phyloP scores from a whole-genome alignment of 2,329 filamentous ascomycete species.

The Diaporthe citriasiana region DNA sequence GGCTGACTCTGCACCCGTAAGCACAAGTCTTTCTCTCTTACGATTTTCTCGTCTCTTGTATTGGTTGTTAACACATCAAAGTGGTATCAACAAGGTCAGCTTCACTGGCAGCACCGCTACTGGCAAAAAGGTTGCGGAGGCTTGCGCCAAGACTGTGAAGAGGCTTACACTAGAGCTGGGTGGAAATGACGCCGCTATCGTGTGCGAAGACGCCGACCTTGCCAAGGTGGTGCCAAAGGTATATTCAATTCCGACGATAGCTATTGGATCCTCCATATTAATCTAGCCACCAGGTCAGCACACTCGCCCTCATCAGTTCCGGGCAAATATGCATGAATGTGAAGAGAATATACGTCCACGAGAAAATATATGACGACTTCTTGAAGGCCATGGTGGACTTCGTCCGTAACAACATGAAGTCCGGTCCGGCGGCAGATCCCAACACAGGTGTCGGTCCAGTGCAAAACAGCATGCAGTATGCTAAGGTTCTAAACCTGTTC shows the following conservation, averaged over 20 bases:
- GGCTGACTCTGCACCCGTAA: constrained; percentile 68
- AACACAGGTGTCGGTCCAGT: constrained; percentile 65
- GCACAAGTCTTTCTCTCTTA: neutral
- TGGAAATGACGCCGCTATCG: constrained; percentile 55
- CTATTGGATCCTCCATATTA: neutral
- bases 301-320: constrained; percentile 67
- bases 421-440: constrained; percentile 58
- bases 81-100: constrained; percentile 70
- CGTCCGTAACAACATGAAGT: constrained; percentile 55
- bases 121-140: constrained; percentile 57
- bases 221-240: constrained; percentile 51
- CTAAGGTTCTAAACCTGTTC: constrained; percentile 66
- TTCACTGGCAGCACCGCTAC: constrained; percentile 70
- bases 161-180: constrained; percentile 61
- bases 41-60: neutral
- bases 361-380: constrained; percentile 63
- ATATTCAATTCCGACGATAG: neutral
- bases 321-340: constrained; percentile 68
- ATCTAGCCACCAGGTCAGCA: constrained; percentile 52
- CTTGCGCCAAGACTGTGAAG: constrained; percentile 60
- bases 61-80: neutral
- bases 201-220: constrained; percentile 60
- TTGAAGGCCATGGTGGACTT: constrained; percentile 60
- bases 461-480: constrained; percentile 72
- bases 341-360: constrained; percentile 66